A percentile compares a stretch with the other conserved stretches of the same genome.
phyloP scores from a whole-genome alignment of 2,329 filamentous ascomycete genomes.

The Xylaria sp. region DNA sequence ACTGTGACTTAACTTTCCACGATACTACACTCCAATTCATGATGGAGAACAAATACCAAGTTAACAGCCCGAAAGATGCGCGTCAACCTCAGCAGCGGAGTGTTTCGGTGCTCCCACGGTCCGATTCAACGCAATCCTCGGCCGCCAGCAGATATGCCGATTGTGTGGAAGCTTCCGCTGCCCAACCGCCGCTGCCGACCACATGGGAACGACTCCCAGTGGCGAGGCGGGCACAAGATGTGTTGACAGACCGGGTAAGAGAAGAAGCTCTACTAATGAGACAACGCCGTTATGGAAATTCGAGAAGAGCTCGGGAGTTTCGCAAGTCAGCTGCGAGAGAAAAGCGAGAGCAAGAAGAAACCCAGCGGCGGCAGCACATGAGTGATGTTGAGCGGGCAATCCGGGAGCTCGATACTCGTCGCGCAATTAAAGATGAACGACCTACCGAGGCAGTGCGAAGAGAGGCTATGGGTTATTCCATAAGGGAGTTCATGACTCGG shows the following conservation, averaged over 20 bases:
- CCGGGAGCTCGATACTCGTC: conserved; percentile 19
- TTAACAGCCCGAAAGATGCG: conserved; percentile 25
- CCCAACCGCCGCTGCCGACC: conserved; percentile 2
- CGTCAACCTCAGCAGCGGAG: conserved; percentile 28
- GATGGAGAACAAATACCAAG: conserved; percentile 22
- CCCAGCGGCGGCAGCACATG: conserved; percentile 13
- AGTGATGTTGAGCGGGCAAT: conserved; percentile 15
- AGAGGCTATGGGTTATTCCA: conserved; percentile 2
- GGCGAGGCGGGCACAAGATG: conserved; percentile 21
- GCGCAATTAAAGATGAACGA: conserved; percentile 26
- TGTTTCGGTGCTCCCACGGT: conserved; percentile 24
- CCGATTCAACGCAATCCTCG: conserved; percentile 9
- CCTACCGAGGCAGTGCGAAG: conserved; percentile 16
- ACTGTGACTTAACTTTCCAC: conserved; percentile 11
- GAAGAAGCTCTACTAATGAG: conserved; percentile 24
- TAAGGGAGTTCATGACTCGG: conserved; percentile 19
- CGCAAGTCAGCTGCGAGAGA: conserved; percentile 18
- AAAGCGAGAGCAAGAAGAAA: conserved; percentile 26
- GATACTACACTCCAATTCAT: conserved; percentile 6
- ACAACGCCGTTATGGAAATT: conserved; percentile 23
- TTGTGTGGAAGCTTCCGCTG: conserved; percentile 7
- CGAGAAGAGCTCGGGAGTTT: conserved; percentile 13
- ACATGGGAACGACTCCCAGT: conserved; percentile 22
- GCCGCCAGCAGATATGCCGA: conserved; percentile 16
- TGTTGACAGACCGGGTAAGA: conserved; percentile 9